phyloP scores from a whole-genome alignment of 345 rosid species.

The Euphorbia pulcherrima region DNA sequence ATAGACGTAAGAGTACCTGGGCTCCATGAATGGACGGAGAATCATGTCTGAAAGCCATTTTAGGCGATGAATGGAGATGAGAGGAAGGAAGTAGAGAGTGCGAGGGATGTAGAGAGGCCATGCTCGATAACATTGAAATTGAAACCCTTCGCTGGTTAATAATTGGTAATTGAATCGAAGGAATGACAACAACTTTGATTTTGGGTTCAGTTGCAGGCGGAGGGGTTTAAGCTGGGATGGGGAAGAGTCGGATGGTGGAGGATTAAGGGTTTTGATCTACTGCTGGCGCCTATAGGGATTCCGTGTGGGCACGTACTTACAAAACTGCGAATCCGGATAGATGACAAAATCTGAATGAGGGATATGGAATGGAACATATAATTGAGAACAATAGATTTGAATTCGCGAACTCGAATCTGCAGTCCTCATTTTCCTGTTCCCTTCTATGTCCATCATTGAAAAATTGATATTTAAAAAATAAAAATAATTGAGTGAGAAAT shows the following conservation, averaged over 20 bases:
- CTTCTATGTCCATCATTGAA: no score
- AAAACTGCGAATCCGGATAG: no score
- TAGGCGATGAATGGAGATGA: slow-evolving; percentile 20
- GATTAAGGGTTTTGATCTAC: not conserved
- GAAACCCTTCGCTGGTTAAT: not conserved
- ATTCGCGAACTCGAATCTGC: no score
- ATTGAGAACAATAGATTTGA: no score
- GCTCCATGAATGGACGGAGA: slow-evolving; percentile 18
- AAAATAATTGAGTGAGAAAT: no score
- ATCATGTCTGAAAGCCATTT: slow-evolving; percentile 8
- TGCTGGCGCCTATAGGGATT: not conserved
- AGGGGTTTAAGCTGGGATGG: slow-evolving; percentile 7
- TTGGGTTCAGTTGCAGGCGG: not conserved
- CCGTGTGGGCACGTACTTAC: not conserved
- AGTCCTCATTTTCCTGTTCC: no score
- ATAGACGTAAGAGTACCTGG: slow-evolving; percentile 24
- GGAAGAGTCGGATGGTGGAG: no score
- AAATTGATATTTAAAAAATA: no score
- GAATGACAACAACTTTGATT: not conserved
- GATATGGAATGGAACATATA: no score
- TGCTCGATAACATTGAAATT: slow-evolving; percentile 3
- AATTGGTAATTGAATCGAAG: not conserved
- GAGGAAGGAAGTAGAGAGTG: slow-evolving; percentile 24
- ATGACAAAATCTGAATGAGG: no score
- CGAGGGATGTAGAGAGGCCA: slow-evolving; percentile 25